Evolutionary conservation across 306 rosid species (phyloP).

Genomic region (Arachis hypogaea): DNA sequence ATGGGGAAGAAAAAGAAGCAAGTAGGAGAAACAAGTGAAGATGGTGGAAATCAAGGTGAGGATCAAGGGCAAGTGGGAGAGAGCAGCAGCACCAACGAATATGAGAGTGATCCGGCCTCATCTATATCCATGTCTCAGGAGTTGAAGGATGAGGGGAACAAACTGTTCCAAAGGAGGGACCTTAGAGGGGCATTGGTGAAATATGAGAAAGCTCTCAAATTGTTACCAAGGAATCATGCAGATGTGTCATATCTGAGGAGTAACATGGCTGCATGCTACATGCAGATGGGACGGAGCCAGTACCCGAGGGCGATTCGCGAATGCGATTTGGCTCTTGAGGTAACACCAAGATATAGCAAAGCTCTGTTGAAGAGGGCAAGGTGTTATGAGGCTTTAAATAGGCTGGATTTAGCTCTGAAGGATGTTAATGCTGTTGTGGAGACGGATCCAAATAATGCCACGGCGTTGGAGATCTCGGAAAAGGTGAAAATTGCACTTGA

Average conservation of each 20-base stretch:
- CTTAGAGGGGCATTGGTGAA: slow-evolving; percentile 74
- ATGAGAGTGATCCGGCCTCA: slow-evolving; percentile 61
- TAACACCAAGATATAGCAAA: slow-evolving; percentile 77
- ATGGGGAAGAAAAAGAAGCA: slow-evolving; percentile 87
- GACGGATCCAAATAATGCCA: slow-evolving; percentile 77
- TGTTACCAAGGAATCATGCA: slow-evolving; percentile 77
- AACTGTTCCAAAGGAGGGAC: slow-evolving; percentile 79
- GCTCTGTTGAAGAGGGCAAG: slow-evolving; percentile 92
- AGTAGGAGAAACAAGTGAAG: slow-evolving; percentile 51
- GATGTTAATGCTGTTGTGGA: slow-evolving; percentile 70
- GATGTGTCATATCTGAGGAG: slow-evolving; percentile 87
- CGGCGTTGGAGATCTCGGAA: slow-evolving; percentile 78
- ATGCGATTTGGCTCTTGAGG: slow-evolving; percentile 88
- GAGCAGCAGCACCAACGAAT: slow-evolving; percentile 43
- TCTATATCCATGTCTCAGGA: slow-evolving; percentile 71
- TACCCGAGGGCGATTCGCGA: slow-evolving; percentile 88
- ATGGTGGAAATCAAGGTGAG: slow-evolving; percentile 44
- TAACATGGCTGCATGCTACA: slow-evolving; percentile 89
- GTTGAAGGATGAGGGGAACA: slow-evolving; percentile 90
- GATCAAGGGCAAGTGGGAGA: slow-evolving; percentile 41
- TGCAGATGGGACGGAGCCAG: slow-evolving; percentile 89
- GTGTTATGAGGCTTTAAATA: slow-evolving; percentile 87
- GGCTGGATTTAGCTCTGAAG: slow-evolving; percentile 79
- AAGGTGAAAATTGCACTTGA: slow-evolving; percentile 68
- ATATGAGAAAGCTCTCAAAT: slow-evolving; percentile 80